Evolutionary conservation across 2,329 filamentous ascomycete genomes (phyloP).

Genomic region (Hypoxylon sp.): DNA sequence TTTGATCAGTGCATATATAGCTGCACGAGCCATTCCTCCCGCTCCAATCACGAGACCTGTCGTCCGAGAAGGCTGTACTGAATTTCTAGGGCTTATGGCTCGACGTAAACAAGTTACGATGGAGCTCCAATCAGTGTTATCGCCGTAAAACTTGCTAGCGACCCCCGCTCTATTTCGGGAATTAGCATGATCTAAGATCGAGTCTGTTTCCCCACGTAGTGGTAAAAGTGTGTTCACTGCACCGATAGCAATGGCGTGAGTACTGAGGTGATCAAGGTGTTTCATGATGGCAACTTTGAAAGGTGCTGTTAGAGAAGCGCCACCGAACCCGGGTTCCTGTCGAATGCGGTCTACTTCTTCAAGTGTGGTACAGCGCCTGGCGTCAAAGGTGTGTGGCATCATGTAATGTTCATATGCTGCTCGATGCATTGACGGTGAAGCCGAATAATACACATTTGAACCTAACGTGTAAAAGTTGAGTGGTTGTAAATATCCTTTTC

Average conservation of each 20-base stretch:
- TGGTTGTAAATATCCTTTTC: constrained; percentile 72
- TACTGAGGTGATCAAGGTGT: constrained; percentile 74
- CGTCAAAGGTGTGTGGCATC: constrained; percentile 76
- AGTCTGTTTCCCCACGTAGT: constrained; percentile 67
- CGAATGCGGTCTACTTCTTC: constrained; percentile 73
- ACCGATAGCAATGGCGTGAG: constrained; percentile 78
- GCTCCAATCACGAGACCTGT: constrained; percentile 73
- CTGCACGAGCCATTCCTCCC: constrained; percentile 80
- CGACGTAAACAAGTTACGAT: constrained; percentile 74
- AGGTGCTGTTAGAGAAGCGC: constrained; percentile 76
- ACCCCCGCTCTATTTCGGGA: constrained; percentile 73
- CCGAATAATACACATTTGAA: constrained; percentile 76
- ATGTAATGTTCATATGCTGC: constrained; percentile 76
- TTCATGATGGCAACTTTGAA: constrained; percentile 79
- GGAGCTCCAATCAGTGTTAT: constrained; percentile 79
- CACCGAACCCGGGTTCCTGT: constrained; percentile 74
- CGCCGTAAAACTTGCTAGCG: constrained; percentile 76
- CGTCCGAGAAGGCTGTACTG: constrained; percentile 67
- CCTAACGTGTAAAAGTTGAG: constrained; percentile 80
- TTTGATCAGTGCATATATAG: constrained; percentile 80
- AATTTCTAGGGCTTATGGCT: constrained; percentile 78
- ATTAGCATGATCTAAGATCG: constrained; percentile 69
- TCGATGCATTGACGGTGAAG: constrained; percentile 81
- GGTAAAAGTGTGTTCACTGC: constrained; percentile 81
- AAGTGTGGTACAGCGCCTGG: constrained; percentile 71